Percentiles rank a stretch among this genome's conserved stretches.
phyloP scores from a whole-genome alignment of 306 rosid species.

The Inga laurina region DNA sequence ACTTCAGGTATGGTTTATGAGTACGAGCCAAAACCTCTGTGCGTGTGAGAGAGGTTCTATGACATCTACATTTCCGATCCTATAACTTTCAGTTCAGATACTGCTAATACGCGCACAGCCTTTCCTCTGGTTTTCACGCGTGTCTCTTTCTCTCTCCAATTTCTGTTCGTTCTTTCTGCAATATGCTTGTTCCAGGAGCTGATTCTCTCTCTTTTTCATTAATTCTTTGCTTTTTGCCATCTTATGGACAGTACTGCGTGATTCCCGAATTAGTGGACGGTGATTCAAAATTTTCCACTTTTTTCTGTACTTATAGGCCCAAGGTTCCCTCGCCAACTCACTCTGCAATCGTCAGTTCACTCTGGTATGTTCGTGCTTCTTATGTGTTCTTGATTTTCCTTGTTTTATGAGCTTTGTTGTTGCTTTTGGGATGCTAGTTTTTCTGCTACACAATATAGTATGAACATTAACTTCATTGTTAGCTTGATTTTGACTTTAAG shows the following conservation, averaged over 20 bases:
- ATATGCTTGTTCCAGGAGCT: not conserved
- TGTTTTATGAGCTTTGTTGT: not conserved
- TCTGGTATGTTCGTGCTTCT: conserved; percentile 27
- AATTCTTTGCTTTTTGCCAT: conserved; percentile 16
- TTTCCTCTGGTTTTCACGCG: not conserved
- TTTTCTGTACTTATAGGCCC: conserved; percentile 19
- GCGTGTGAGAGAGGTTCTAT: not conserved
- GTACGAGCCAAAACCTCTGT: not conserved
- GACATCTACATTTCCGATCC: not conserved
- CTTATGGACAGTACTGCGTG: not conserved
- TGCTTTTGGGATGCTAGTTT: not conserved
- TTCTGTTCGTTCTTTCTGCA: not conserved
- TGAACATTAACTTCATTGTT: not conserved
- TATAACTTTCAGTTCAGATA: not conserved
- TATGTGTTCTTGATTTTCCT: not conserved
- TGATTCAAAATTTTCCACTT: conserved; percentile 24
- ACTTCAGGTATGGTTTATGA: not conserved
- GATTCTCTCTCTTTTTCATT: not conserved
- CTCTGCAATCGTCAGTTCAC: not conserved
- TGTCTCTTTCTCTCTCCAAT: not conserved
- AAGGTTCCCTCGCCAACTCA: not conserved
- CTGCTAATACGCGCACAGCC: not conserved
- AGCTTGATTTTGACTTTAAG: not conserved
- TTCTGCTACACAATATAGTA: not conserved
- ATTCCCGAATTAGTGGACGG: conserved; percentile 35